Percentiles rank a stretch among this genome's conserved stretches.
Conservation (phyloP, 257 asterid genomes). For the Penstemon newberryi region DNA sequence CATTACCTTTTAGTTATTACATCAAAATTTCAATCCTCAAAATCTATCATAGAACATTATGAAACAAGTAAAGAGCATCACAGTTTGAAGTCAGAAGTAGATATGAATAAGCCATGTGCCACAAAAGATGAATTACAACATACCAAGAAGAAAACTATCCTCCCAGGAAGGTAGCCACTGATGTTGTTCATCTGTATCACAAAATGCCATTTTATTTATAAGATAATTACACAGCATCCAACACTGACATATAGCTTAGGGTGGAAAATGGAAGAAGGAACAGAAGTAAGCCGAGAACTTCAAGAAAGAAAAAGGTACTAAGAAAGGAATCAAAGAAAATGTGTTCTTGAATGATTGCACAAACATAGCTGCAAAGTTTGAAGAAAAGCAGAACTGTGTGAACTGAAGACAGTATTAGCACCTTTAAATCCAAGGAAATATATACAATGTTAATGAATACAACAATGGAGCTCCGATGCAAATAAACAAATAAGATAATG, state of each 20-base stretch:
- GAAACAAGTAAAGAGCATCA: slow-evolving; percentile 15
- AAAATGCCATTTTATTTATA: slow-evolving; percentile 17
- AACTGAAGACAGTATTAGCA: background rate
- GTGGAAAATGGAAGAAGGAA: slow-evolving; percentile 7
- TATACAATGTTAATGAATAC: background rate
- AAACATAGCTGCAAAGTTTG: background rate
- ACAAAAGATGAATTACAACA: slow-evolving; percentile 32
- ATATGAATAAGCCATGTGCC: slow-evolving; percentile 12
- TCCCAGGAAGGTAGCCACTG: slow-evolving; percentile 98
- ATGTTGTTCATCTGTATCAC: slow-evolving; percentile 89
- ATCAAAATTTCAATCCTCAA: too few species aligned
- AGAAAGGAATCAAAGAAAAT: background rate
- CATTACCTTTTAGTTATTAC: too few species aligned
- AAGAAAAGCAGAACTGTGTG: background rate
- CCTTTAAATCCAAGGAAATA: background rate
- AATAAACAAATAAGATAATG: slow-evolving; percentile 17
- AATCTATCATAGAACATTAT: slow-evolving; percentile 1
- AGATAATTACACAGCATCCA: slow-evolving; percentile 14
- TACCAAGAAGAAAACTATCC: slow-evolving; percentile 98
- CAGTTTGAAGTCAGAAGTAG: slow-evolving; percentile 10
- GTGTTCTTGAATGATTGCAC: background rate
- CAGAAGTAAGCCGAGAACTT: background rate
- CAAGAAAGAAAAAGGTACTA: slow-evolving; percentile 6
- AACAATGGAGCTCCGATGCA: background rate
- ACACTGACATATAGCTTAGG: background rate